Evolutionary conservation across 208 protist genomes (phyloP), one percentile per base, ranked within the genome.

Genomic region (Leishmania tarentolae): DNA sequence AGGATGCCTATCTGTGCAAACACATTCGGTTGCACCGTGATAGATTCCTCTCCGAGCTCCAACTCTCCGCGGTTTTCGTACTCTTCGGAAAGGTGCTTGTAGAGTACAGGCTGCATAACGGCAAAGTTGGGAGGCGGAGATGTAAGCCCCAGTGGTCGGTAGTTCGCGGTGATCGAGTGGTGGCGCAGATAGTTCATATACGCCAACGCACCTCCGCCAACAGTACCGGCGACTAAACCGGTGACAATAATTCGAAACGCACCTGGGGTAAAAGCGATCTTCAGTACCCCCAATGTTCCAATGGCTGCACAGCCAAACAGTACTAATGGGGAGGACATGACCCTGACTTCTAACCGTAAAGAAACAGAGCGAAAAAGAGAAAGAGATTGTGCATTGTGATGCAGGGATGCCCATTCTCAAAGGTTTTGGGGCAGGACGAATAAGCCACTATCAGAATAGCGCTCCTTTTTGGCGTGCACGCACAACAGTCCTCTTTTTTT

Each of bases 1-100:
- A 97, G 61, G 68, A 91, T 86, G 31, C 92, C 92, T 66, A 94
- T 94, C 72, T 97, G 93, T 44, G 90, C 88, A 84, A 95, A 95
- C 59, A 95, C 91, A 74, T 93, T 91, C 7, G 90, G 90, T 70
- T 95, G 78, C 2, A 95, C 86, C n/a, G 90, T 95, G 66, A 94
- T 83, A 61, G 87, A 75, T 80, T 94, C 92, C 75, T 95, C 91
- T 24, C 92, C 92, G 8, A 88, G 50, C 3, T 92, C 90, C 3
- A 95, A 69, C 68, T 94, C 83, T 8, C 92, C 92, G 15, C 85
- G 81, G 35, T 90, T 91, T 56, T 93, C 85, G 72, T 95, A 95
- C 31, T 88, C 84, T 35, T 89, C 76, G 2, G 86, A 79, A 15
- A 95, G 35, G 76, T 97, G 89, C 8, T 79, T 71, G 79, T 90